Conservation (phyloP, 768 basidiomycete genomes). For the Albatrellus ellisii region DNA sequence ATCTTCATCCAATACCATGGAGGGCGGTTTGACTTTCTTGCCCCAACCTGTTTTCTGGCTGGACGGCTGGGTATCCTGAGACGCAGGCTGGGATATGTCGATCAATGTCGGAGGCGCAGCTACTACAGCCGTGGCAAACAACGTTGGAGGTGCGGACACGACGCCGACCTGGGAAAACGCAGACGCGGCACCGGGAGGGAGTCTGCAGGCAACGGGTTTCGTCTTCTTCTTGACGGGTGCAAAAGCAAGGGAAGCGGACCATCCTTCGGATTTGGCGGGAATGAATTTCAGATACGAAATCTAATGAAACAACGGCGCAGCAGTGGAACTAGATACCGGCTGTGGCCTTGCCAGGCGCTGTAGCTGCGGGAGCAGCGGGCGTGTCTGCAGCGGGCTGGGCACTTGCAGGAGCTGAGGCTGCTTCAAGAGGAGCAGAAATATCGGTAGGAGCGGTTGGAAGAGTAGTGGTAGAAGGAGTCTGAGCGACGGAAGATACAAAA, state of each 20-base stretch:
- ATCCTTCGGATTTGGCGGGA: slow-evolving; percentile 37
- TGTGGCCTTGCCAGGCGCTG: slow-evolving; percentile 32
- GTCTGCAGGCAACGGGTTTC: slow-evolving; percentile 25
- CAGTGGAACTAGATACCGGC: slow-evolving; percentile 40
- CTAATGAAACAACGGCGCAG: slow-evolving; percentile 19
- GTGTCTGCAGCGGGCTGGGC: slow-evolving; percentile 13
- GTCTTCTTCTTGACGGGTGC: slow-evolving; percentile 58
- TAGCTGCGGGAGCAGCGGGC: slow-evolving; percentile 16
- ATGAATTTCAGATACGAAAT: slow-evolving; percentile 9
- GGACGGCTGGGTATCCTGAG: slow-evolving; percentile 23
- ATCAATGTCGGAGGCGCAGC: slow-evolving; percentile 57
- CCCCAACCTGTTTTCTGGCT: slow-evolving; percentile 53
- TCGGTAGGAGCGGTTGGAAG: slow-evolving; percentile 13
- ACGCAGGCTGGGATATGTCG: slow-evolving; percentile 17
- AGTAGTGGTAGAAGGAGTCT: slow-evolving; percentile 21
- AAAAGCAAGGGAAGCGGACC: slow-evolving; percentile 85
- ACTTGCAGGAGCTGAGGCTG: slow-evolving; percentile 12
- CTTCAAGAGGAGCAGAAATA: slow-evolving; percentile 13
- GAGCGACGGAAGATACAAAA: slow-evolving; percentile 30
- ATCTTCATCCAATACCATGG: slow-evolving; percentile 83
- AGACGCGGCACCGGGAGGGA: slow-evolving; percentile 24
- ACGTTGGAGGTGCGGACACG: slow-evolving; percentile 15
- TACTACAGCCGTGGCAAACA: slow-evolving; percentile 51
- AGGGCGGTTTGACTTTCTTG: slow-evolving; percentile 81
- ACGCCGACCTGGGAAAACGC: slow-evolving; percentile 12